A percentile compares a stretch with the other conserved stretches of the same genome.
Evolutionary conservation across 1,284 basidiomycete genomes (phyloP).

Genomic region (Ceratorhiza oryzae-sativae): DNA sequence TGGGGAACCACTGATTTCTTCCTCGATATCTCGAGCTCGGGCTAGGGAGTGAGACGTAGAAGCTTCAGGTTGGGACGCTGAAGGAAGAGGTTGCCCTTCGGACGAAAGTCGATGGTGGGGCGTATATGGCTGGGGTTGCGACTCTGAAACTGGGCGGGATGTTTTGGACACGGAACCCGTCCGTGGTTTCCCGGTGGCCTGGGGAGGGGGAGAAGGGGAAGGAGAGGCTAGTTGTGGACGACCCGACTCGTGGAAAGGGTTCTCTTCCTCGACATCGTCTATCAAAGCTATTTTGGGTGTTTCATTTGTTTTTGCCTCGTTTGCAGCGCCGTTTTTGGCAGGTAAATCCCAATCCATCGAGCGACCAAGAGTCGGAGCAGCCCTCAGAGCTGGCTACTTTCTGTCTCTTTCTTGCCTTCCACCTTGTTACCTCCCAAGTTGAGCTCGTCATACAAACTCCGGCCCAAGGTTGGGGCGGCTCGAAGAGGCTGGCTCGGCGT

Average conservation of each 20-base stretch:
- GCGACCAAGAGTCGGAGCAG: constrained; percentile 28
- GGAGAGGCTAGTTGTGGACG: neutral
- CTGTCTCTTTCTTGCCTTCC: neutral
- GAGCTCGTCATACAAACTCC: constrained; percentile 13
- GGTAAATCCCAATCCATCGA: neutral
- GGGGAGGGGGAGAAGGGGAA: neutral
- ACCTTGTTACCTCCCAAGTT: neutral
- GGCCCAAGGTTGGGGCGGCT: constrained; percentile 26
- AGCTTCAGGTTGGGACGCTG: neutral
- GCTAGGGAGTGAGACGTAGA: neutral
- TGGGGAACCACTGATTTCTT: neutral
- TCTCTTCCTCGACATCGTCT: neutral
- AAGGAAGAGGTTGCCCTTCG: neutral
- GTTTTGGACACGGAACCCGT: neutral
- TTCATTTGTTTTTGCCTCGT: neutral
- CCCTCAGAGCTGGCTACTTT: neutral
- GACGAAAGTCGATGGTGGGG: neutral
- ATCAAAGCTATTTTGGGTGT: neutral
- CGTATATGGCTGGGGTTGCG: neutral
- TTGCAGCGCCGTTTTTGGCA: neutral
- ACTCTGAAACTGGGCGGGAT: neutral
- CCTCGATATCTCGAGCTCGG: neutral
- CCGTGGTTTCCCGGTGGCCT: neutral
- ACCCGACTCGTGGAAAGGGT: neutral
- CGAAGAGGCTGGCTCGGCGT: neutral